phyloP scores from a whole-genome alignment of 192 early-diverging fungal genomes.

The Rhizophagus sp. region DNA sequence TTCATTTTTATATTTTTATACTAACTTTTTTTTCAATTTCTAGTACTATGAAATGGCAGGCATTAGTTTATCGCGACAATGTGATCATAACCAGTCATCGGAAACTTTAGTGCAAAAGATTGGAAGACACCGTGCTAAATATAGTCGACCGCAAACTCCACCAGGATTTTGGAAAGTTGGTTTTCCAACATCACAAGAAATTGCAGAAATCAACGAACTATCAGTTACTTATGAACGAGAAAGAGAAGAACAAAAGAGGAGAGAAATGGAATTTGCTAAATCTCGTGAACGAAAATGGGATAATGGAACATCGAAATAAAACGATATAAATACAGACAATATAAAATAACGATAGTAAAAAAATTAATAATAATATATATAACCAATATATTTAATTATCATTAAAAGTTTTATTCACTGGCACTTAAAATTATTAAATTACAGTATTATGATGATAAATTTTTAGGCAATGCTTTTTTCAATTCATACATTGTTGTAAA shows the following conservation, averaged over 20 bases:
- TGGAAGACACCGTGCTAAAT: not conserved
- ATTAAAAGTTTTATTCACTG: too few relatives aligned
- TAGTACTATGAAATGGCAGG: slow-evolving; percentile 19
- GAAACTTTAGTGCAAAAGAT: not conserved
- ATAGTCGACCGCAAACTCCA: slow-evolving; percentile 14
- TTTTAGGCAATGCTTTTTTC: too few relatives aligned
- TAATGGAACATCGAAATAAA: not conserved
- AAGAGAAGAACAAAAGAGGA: slow-evolving; percentile 13
- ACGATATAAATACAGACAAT: not conserved
- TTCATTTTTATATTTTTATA: too few relatives aligned
- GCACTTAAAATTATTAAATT: too few relatives aligned
- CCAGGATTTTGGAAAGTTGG: slow-evolving; percentile 19
- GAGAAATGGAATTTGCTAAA: not conserved
- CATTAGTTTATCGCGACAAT: not conserved
- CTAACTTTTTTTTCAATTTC: not conserved
- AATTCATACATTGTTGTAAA: too few relatives aligned
- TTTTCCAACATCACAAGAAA: slow-evolving; percentile 6
- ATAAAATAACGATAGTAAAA: not conserved
- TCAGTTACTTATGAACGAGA: not conserved
- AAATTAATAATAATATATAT: not conserved
- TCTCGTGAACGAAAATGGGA: slow-evolving; percentile 5
- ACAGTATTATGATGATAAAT: too few relatives aligned
- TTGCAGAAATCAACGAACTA: slow-evolving; percentile 6
- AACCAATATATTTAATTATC: too few relatives aligned
- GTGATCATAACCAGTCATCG: not conserved